Evolutionary conservation across 257 asterid species (phyloP).

Genomic region (Forsythia viridissima): DNA sequence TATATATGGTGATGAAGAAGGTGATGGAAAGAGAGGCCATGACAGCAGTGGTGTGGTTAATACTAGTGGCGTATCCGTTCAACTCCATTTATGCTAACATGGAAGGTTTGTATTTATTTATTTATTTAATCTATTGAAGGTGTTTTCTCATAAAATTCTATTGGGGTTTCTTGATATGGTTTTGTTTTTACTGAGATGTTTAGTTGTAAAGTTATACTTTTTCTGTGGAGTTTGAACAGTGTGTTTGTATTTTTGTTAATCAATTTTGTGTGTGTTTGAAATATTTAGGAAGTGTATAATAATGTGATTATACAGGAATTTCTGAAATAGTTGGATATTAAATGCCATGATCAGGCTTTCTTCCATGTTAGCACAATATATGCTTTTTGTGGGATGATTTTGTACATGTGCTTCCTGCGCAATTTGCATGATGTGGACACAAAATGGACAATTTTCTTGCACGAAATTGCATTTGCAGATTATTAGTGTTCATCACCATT

Average conservation of each 20-base stretch:
- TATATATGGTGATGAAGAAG: slow-evolving; percentile 19
- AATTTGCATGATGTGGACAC: neutral
- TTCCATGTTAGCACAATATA: neutral
- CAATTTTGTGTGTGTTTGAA: neutral
- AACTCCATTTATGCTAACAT: slow-evolving; percentile 68
- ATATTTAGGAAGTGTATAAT: no score
- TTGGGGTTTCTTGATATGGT: neutral
- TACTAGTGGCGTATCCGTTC: slow-evolving; percentile 48
- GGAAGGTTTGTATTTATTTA: slow-evolving; percentile 66
- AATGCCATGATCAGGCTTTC: neutral
- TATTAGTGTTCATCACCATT: neutral
- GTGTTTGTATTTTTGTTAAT: slow-evolving; percentile 1
- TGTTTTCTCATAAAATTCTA: neutral
- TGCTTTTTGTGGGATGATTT: neutral
- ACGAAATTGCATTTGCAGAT: neutral
- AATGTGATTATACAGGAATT: neutral
- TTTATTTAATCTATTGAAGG: slow-evolving; percentile 12
- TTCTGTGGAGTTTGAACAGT: neutral
- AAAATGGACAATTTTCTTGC: neutral
- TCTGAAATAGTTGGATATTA: neutral
- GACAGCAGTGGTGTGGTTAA: slow-evolving; percentile 51
- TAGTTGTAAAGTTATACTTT: slow-evolving; percentile 12
- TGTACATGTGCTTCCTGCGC: neutral
- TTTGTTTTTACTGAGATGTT: slow-evolving; percentile 10
- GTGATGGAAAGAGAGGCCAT: slow-evolving; percentile 47